Evolutionary conservation across 805 yeast genomes (phyloP), one percentile per base, ranked within the genome.

Genomic region (Candida silvicultrix): DNA sequence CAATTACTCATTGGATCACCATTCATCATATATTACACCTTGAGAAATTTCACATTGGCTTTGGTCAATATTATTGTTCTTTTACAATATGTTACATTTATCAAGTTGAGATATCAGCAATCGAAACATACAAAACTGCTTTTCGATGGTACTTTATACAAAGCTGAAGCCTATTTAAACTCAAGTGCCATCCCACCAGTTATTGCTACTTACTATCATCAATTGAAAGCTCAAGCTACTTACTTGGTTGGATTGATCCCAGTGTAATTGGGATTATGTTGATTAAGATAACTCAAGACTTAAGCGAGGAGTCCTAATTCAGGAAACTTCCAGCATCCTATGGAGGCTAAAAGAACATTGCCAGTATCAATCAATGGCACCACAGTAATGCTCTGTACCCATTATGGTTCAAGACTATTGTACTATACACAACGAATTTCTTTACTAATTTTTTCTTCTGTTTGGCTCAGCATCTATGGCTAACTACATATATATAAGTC

Each of bases 21-120:
- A 59, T 72, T 69, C 50, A 70, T 74, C 23, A 61, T 71, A 29
- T 60, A 57, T 44, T 64, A 57, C 43, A 62, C 64, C n/a, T 57
- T 60, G 47, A 61, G 52, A 53, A 43, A 49, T 43, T 46, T 66
- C 52, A 50, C 60, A 58, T 38, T 52, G 1, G 56, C 61, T 9
- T 55, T 62, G 16, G 47, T 69, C 41, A 66, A 66, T 8, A 28
- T 76, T 1, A 16, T 68, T 2, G 67, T 79, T 0, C 58, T 77
- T n/a, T 35, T 71, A 1, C 63, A 71, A 19, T 80, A 79, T 55
- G 55, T 75, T 18, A 60, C 73, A 19, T 84, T 84, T 63, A 67
- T 80, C 63, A 81, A 81, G 63, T 58, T 80, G 46, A 74, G 89
- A 60, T 83, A 65, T 55, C 73, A 74, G 56, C 79, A 78, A 55